Base-by-base conservation (phyloP, 2,329 filamentous ascomycete species). In the Fusarium pseudocircinatum region DNA sequence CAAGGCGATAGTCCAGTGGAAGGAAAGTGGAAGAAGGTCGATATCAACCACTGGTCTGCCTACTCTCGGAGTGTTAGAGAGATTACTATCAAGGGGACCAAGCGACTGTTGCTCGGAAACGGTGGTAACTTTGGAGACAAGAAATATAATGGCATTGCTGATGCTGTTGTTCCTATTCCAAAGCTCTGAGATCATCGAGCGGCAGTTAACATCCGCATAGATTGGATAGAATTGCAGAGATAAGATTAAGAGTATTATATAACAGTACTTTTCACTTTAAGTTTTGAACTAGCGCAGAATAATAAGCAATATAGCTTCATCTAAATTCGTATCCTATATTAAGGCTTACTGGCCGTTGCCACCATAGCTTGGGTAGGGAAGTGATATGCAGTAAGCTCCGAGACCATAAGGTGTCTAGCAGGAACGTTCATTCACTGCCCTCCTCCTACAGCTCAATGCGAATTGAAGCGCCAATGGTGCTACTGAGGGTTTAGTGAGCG, bases 361-460 rank as follows among this genome's bases (percentile, higher is more conserved):
- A 43, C n/a, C n/a, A n/a, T n/a, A n/a, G n/a, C n/a, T n/a, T n/a
- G 10, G 15, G 15, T 43, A 16, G n/a, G 15, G 40, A 6, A 43
- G n/a, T 18, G 24, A 24, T 8, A 7, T 4, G 40, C n/a, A 2
- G 40, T 7, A 11, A 24, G 40, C n/a, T 42, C n/a, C 2, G 39
- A 14, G 13, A 42, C 14, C 2, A 15, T 42, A 6, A 42, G 22
- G 13, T 15, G 22, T 9, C 8, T 6, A n/a, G 39, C 39, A n/a
- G n/a, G n/a, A 24, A 42, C 6, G 15, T 16, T 4, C 0, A 10
- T 24, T 12, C 12, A 42, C 40, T 42, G 15, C n/a, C 9, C 10
- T 11, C 15, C 2, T 6, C 40, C 4, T 16, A 11, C 2, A 42
- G 10, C n/a, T 7, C 15, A 6, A 42, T 42, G 9, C 3, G 10